Base-by-base conservation (phyloP, 345 rosid species). In the Jatropha curcas region DNA sequence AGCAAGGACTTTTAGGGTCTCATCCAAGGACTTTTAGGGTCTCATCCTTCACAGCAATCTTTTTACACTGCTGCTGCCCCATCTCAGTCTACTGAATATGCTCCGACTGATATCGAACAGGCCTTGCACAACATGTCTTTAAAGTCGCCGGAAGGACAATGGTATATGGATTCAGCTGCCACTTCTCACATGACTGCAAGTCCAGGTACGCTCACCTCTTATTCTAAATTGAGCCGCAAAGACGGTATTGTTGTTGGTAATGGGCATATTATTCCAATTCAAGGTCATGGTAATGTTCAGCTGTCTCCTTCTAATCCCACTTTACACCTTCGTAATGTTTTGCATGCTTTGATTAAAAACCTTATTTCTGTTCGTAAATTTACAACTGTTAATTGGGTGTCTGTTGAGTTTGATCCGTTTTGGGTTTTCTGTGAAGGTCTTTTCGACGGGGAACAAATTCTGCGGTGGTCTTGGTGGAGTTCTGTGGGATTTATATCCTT, bases 151-250 rank as follows among this genome's bases (percentile, higher is more conserved):
- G 4, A 65, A 0, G 7, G 1, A 2, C 5, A 39, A 7, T 65
- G 53, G 68, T 43, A 39, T 24, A 65, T 65, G 37, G 56, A 65
- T 16, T 43, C 56, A 0, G 20, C 56, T 1, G 70, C 70, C 2
- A 43, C 70, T 12, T 65, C 53, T 2, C 55, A 65, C 27, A 48
- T 65, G 70, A 65, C 70, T 1, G 6, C 55, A 1, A 2, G 2
- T n/a, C 5, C 7, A 43, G 56, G 70, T 65, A 65, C 0, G 25
- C 56, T 65, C n/a, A 16, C 70, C 37, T 65, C 70, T 22, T 43
- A 24, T 45, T 65, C 24, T 65, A 65, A 65, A 43, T 0, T 43
- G 70, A 41, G 67, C 48, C 27, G 16, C 1, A 31, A 34, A 17
- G 3, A 5, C 3, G 4, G 4, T 17, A 62, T 62, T n/a, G 35